These are phyloP conservation scores for Neonectria faginata DNA, from an alignment of 2,329 filamentous ascomycete genomes.

Conservation along the genomic window DNA sequence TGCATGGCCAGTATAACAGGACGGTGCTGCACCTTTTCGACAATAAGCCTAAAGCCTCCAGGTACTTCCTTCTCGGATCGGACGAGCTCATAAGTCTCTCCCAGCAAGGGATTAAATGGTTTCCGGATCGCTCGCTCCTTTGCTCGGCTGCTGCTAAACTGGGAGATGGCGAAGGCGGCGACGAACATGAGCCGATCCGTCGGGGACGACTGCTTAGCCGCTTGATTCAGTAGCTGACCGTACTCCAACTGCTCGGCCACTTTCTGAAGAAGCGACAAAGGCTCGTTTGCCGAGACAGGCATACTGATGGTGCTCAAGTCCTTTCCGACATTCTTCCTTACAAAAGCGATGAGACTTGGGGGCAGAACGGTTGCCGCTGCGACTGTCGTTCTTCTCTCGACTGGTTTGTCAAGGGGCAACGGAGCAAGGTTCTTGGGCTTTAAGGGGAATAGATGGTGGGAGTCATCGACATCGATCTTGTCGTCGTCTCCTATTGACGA, in stretches of 20 bases:
- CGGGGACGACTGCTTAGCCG: slow-evolving; percentile 69
- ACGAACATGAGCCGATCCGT: slow-evolving; percentile 84
- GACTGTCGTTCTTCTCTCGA: slow-evolving; percentile 77
- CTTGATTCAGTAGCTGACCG: slow-evolving; percentile 82
- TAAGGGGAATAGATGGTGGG: slow-evolving; percentile 74
- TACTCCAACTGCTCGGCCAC: slow-evolving; percentile 94
- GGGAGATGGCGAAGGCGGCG: slow-evolving; percentile 89
- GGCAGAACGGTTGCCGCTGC: slow-evolving; percentile 80
- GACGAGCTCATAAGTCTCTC: slow-evolving; percentile 94
- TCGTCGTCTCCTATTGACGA: slow-evolving; percentile 72
- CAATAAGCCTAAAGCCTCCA: slow-evolving; percentile 86
- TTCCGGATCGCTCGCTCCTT: slow-evolving; percentile 95
- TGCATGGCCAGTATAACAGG: slow-evolving; percentile 94
- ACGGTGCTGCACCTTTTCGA: slow-evolving; percentile 94
- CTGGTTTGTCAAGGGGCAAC: slow-evolving; percentile 74
- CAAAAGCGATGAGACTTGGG: slow-evolving; percentile 91
- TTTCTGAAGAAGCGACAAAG: slow-evolving; percentile 86
- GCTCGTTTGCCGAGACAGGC: slow-evolving; percentile 97
- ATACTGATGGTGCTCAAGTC: slow-evolving; percentile 96
- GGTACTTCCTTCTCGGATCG: slow-evolving; percentile 80
- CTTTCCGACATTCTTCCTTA: slow-evolving; percentile 98
- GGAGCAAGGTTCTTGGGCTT: slow-evolving; percentile 82
- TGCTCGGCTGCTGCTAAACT: slow-evolving; percentile 82
- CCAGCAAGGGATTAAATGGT: slow-evolving; percentile 96
- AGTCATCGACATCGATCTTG: slow-evolving; percentile 69